A percentile compares a stretch with the other conserved stretches of the same genome.
Conservation (phyloP, 306 rosid species). For the Carpinus fangiana region DNA sequence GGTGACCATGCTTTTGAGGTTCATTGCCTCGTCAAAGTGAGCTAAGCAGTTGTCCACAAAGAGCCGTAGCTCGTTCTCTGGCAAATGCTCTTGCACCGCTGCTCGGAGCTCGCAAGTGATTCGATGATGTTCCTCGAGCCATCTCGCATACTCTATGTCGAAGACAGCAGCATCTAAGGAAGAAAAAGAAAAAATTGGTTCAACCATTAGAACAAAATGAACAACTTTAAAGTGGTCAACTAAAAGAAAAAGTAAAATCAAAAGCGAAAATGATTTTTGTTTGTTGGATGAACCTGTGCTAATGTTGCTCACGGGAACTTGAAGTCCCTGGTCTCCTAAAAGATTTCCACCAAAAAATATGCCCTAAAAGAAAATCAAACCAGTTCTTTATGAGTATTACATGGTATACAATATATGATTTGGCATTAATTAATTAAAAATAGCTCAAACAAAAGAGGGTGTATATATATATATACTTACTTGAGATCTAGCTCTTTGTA, state of each 20-base stretch:
- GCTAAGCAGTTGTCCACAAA: slow-evolving; percentile 71
- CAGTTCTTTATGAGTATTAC: slow-evolving; percentile 1
- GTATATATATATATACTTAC: slow-evolving; percentile 32
- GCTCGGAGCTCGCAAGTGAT: slow-evolving; percentile 81
- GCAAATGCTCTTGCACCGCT: slow-evolving; percentile 76
- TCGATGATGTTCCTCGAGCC: slow-evolving; percentile 87
- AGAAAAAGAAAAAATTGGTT: background rate
- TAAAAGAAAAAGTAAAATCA: background rate
- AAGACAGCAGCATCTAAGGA: slow-evolving; percentile 70
- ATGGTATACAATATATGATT: background rate
- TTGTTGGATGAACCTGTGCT: slow-evolving; percentile 59
- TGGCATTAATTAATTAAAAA: slow-evolving; percentile 9
- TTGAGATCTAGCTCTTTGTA: slow-evolving; percentile 81
- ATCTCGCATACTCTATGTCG: slow-evolving; percentile 78
- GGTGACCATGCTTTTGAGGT: slow-evolving; percentile 71
- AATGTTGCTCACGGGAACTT: slow-evolving; percentile 51
- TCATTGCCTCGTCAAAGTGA: slow-evolving; percentile 66
- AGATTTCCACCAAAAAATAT: slow-evolving; percentile 62
- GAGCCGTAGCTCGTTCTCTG: slow-evolving; percentile 74
- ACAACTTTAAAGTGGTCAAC: background rate
- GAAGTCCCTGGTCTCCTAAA: slow-evolving; percentile 76
- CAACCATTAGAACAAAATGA: background rate
- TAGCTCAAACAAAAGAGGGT: slow-evolving; percentile 1
- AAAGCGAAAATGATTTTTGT: background rate
- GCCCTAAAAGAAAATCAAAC: slow-evolving; percentile 51